phyloP scores from a whole-genome alignment of 2,329 filamentous ascomycete species.

The Fusarium sp. region DNA sequence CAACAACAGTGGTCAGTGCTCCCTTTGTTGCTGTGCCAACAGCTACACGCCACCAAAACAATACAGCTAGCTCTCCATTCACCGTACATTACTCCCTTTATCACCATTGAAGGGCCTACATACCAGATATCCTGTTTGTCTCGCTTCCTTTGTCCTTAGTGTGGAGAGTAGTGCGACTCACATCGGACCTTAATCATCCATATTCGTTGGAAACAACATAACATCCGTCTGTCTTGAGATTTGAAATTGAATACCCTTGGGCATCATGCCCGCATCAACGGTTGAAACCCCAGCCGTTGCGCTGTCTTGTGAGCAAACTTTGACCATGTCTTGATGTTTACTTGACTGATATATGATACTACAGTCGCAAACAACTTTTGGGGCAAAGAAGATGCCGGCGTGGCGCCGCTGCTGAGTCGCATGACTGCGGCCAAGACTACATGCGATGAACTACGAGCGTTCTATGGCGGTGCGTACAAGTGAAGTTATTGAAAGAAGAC shows the following conservation, averaged over 20 bases:
- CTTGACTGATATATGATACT: slow-evolving; percentile 24
- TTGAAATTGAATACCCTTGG: slow-evolving; percentile 24
- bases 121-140: slow-evolving; percentile 6
- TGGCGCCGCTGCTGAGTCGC: slow-evolving; percentile 87
- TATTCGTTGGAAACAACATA: slow-evolving; percentile 3
- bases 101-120: slow-evolving; percentile 23
- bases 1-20: not conserved
- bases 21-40: slow-evolving; percentile 33
- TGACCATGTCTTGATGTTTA: not conserved
- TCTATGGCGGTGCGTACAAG: slow-evolving; percentile 75
- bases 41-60: slow-evolving; percentile 32
- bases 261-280: slow-evolving; percentile 66
- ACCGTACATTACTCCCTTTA: slow-evolving; percentile 13
- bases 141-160: slow-evolving; percentile 27
- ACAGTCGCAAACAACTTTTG: slow-evolving; percentile 99
- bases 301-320: slow-evolving; percentile 66
- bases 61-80: slow-evolving; percentile 8
- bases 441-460: slow-evolving; percentile 89
- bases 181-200: slow-evolving; percentile 33
- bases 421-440: slow-evolving; percentile 96
- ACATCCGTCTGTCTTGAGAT: not conserved
- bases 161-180: slow-evolving; percentile 27
- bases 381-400: slow-evolving; percentile 98
- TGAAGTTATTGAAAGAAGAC: not conserved
- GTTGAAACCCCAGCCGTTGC: slow-evolving; percentile 70